phyloP scores from a whole-genome alignment of 352 stramenopile species.

The Plasmopara viticola region DNA sequence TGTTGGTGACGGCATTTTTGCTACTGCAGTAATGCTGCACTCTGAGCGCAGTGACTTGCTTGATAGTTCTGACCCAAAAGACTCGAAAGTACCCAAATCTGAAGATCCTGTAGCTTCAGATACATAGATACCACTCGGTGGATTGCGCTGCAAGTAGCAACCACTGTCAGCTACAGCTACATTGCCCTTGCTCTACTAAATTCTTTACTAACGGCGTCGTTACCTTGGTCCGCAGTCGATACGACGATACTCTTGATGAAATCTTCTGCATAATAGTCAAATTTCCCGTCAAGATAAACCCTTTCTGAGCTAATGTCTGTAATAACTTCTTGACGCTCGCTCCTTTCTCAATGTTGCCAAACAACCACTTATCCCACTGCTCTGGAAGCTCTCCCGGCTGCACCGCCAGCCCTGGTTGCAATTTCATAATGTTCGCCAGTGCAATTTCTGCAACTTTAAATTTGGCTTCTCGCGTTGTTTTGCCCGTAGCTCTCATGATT shows the following conservation, averaged over 20 bases:
- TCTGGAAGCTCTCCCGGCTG: conserved; percentile 41
- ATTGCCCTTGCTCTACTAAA: background rate
- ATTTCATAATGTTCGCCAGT: conserved; percentile 44
- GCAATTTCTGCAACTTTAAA: conserved; percentile 57
- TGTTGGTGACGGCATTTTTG: conserved; percentile 13
- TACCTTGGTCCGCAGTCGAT: conserved; percentile 41
- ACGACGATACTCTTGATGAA: conserved; percentile 44
- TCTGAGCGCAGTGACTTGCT: conserved; percentile 20
- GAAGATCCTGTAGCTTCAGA: conserved; percentile 4
- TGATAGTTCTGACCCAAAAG: conserved; percentile 2
- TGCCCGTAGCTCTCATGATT: conserved; percentile 36
- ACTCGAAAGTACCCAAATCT: conserved; percentile 3
- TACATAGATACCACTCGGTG: conserved; percentile 40
- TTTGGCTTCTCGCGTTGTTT: conserved; percentile 65
- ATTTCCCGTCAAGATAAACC: conserved; percentile 50
- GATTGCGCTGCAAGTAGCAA: conserved; percentile 26
- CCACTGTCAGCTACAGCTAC: conserved; percentile 8
- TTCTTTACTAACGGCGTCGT: background rate
- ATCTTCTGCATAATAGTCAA: conserved; percentile 57
- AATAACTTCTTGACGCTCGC: conserved; percentile 44
- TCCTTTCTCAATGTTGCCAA: conserved; percentile 55
- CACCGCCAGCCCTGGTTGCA: conserved; percentile 55
- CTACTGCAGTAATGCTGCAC: conserved; percentile 18
- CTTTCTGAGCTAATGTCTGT: conserved; percentile 46
- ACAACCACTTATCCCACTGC: conserved; percentile 54